Percentiles rank a stretch among this genome's conserved stretches.
phyloP scores from a whole-genome alignment of 805 yeast genomes.

The Suhomyces tanzawaensis region DNA sequence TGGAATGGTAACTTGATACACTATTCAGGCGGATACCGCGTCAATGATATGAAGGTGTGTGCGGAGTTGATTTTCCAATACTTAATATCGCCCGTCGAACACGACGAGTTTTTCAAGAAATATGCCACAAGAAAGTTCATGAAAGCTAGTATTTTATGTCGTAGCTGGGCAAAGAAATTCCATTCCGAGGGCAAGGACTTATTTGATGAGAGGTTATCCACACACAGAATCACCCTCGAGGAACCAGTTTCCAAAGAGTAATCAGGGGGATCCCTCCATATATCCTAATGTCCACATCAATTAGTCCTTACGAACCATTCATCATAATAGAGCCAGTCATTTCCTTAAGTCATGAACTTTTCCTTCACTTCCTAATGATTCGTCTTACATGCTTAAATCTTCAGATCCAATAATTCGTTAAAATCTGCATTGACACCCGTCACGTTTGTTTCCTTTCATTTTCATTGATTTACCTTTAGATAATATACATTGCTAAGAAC shows the following conservation, averaged over 20 bases:
- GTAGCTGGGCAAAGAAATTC: slow-evolving; percentile 77
- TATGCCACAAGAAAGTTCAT: slow-evolving; percentile 86
- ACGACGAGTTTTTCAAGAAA: slow-evolving; percentile 90
- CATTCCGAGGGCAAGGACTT: slow-evolving; percentile 44
- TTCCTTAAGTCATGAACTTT: background rate
- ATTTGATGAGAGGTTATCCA: slow-evolving; percentile 26
- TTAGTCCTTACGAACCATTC: background rate
- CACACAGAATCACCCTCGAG: slow-evolving; percentile 19
- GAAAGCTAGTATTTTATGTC: slow-evolving; percentile 77
- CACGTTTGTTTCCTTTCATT: too few relatives aligned
- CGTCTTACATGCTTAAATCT: too few relatives aligned
- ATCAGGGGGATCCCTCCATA: background rate
- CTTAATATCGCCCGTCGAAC: slow-evolving; percentile 74
- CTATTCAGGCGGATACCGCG: slow-evolving; percentile 87
- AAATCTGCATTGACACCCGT: too few relatives aligned
- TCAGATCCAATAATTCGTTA: too few relatives aligned
- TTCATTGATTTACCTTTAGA: too few relatives aligned
- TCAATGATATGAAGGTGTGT: slow-evolving; percentile 67
- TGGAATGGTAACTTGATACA: slow-evolving; percentile 89
- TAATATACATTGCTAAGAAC: too few relatives aligned
- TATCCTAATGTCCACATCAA: too few relatives aligned
- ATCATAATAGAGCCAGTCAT: background rate
- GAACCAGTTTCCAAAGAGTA: background rate
- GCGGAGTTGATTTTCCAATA: slow-evolving; percentile 75
- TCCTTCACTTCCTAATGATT: slow-evolving; percentile 1